Evolutionary conservation across 2,329 filamentous ascomycete species (phyloP).

Genomic region (Trichoderma guizhouense): DNA sequence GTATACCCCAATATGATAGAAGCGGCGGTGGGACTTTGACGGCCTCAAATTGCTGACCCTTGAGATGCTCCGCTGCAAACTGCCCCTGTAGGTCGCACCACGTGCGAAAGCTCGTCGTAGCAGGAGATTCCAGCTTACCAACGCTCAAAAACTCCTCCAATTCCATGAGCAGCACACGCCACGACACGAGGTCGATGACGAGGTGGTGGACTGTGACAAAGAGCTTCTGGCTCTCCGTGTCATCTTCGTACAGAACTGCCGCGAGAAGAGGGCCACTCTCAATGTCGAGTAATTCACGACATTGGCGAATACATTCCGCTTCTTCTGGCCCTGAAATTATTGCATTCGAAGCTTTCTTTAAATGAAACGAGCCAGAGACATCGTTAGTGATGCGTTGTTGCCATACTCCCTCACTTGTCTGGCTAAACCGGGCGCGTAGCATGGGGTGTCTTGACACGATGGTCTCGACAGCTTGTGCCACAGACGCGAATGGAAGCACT

Average conservation of each 20-base stretch:
- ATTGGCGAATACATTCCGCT: too few species aligned
- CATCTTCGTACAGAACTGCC: background rate
- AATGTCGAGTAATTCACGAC: background rate
- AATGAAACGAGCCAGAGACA: background rate
- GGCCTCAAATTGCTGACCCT: too few species aligned
- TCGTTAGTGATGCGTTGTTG: background rate
- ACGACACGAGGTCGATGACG: conserved; percentile 22
- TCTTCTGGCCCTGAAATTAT: background rate
- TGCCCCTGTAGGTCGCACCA: background rate
- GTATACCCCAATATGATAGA: background rate
- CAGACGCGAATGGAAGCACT: background rate
- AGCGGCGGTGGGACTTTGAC: background rate
- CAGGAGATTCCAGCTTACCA: background rate
- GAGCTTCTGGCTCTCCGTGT: background rate
- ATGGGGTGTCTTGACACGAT: background rate
- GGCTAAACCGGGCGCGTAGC: background rate
- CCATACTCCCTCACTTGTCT: background rate
- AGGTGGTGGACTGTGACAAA: conserved; percentile 19
- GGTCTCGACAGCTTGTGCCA: background rate
- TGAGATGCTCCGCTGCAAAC: background rate
- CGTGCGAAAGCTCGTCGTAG: background rate
- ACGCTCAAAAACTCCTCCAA: conserved; percentile 3
- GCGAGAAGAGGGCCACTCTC: background rate
- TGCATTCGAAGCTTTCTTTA: too few species aligned
- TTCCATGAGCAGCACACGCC: conserved; percentile 20